Conservation (phyloP, 306 rosid species). For the Quercus engelmannii region DNA sequence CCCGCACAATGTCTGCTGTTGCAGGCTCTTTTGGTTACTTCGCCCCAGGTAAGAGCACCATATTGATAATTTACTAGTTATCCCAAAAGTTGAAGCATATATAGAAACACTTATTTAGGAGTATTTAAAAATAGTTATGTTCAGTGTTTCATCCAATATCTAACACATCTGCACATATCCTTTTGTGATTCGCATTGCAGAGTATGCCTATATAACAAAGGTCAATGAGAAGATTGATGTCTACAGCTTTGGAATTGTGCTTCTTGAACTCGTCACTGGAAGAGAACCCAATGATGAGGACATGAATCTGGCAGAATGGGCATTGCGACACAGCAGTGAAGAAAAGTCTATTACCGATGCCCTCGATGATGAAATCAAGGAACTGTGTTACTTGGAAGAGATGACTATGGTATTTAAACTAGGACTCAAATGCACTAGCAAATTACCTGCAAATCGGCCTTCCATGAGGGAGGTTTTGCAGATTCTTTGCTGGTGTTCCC, state of each 20-base stretch:
- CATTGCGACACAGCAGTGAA: conserved; percentile 49
- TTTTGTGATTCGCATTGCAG: conserved; percentile 38
- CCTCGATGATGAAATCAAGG: conserved; percentile 55
- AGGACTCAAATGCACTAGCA: conserved; percentile 74
- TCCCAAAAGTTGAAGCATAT: too few species aligned
- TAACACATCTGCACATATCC: background rate
- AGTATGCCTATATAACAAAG: conserved; percentile 62
- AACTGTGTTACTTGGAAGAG: conserved; percentile 43
- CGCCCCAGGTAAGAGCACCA: conserved; percentile 66
- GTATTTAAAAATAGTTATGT: too few species aligned
- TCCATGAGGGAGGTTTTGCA: conserved; percentile 63
- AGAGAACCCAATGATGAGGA: conserved; percentile 58
- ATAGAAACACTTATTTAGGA: too few species aligned
- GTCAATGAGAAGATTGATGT: conserved; percentile 76
- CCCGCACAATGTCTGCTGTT: conserved; percentile 43
- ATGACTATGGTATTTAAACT: conserved; percentile 63
- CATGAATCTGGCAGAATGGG: conserved; percentile 70
- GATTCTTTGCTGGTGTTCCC: conserved; percentile 49
- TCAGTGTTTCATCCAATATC: too few species aligned
- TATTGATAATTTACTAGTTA: background rate
- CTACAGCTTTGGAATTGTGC: conserved; percentile 85
- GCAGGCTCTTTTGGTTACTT: conserved; percentile 91
- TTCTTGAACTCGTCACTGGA: conserved; percentile 77
- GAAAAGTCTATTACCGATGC: conserved; percentile 46
- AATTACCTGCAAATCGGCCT: conserved; percentile 62